These are phyloP conservation scores for Luffa acutangula DNA, from an alignment of 306 rosid genomes.

Conservation along the genomic window DNA sequence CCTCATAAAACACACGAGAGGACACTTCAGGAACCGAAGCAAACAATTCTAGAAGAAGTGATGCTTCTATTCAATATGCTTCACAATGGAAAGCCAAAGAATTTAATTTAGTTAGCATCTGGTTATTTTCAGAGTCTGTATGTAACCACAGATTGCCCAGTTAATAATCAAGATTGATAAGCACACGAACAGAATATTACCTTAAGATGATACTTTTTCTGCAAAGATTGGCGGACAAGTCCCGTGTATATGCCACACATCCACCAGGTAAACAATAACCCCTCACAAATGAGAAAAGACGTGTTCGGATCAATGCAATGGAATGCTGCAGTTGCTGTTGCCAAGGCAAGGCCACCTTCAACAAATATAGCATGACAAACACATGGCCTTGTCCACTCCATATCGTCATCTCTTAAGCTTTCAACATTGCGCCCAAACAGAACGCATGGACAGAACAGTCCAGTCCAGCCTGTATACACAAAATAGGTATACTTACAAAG, in stretches of 20 bases:
- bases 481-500: background rate
- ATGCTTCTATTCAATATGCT: background rate
- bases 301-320: constrained; percentile 59
- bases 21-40: background rate
- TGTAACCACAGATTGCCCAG: background rate
- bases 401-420: constrained; percentile 60
- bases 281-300: constrained; percentile 65
- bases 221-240: constrained; percentile 74
- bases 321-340: constrained; percentile 53
- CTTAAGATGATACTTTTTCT: constrained; percentile 89
- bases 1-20: background rate
- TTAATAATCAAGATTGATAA: background rate
- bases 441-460: constrained; percentile 88
- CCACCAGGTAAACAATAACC: constrained; percentile 93
- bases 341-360: constrained; percentile 90
- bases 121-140: background rate
- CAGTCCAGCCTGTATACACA: constrained; percentile 56
- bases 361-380: constrained; percentile 81
- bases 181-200: constrained; percentile 22
- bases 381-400: constrained; percentile 75
- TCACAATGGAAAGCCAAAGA: background rate
- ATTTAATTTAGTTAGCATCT: background rate
- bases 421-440: constrained; percentile 83
- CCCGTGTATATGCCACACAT: constrained; percentile 94
- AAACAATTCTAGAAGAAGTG: background rate